Evolutionary conservation across 768 basidiomycete species (phyloP), one percentile per base, ranked within the genome.

Genomic region (Naganishia vaughanmartiniae): DNA sequence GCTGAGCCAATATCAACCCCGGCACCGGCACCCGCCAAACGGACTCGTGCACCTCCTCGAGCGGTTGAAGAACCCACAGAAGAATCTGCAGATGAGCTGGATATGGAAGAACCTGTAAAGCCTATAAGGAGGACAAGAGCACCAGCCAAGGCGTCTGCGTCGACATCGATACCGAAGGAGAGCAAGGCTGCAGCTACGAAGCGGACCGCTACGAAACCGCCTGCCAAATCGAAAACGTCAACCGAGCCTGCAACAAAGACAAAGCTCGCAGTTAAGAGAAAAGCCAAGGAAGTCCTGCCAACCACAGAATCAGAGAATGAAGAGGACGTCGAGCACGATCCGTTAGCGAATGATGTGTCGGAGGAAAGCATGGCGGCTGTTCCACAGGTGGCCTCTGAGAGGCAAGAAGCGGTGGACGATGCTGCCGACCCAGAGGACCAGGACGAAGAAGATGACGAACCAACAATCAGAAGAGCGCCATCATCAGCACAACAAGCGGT

Each of bases 81-180:
- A 9, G 66, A 57, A 17, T 31, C 30, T 6, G 56, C 36, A 24
- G 56, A 48, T 34, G 57, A 63, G 45, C 33, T 53, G n/a, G 54
- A 45, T n/a, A 56, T 42, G 54, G 68, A 63, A 4, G 68, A 69
- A 45, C 56, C 56, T 36, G 39, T 51, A 6, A 48, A 58, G n/a
- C 56, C 56, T 7, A 57, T 46, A n/a, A n/a, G 19, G 60, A 63
- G 28, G 60, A 63, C 36, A 36, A 63, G 60, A 34, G 60, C 39
- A 34, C 60, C 60, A 28, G 42, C 60, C 7, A 63, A 45, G 34
- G 57, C 31, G 24, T n/a, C 48, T 12, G 28, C 39, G 12, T 39
- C 36, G 60, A 34, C n/a, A 21, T 14, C 60, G 12, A 12, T 17
- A 19, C 21, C 26, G 7, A 58, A 58, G 57, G 57, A 39, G n/a